Evolutionary conservation across 306 rosid genomes (phyloP), one percentile per base, ranked within the genome.

Genomic region (Cucumis hystrix): DNA sequence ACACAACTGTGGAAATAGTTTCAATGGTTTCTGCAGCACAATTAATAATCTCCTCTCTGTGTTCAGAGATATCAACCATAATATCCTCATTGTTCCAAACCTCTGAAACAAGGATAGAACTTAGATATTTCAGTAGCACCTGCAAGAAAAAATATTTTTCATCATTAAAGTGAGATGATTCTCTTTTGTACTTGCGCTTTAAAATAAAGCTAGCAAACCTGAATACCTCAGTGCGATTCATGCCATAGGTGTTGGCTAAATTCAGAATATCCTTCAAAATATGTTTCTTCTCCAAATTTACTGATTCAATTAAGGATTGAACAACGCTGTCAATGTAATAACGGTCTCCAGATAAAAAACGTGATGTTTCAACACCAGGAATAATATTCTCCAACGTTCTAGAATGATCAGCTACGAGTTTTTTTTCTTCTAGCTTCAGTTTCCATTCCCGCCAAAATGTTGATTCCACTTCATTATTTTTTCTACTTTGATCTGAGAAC

Each of bases 391-490:
- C 96, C 75, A 96, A 78, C 25, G 87, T 88, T 80, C 98, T 89
- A 73, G 97, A 91, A 52, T 82, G 87, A 83, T 96, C 99, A 37
- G 99, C 85, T 47, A 87, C 85, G 62, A 85, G 89, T 84, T 91
- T 92, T 81, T 91, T 93, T 84, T 92, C 93, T 76, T 96, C 98
- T 81, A 92, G 83, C 85, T 96, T 96, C 82, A 82, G 66, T 83
- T 96, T 96, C 99, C 99, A 95, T 80, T 90, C 97, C 80, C 92
- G 90, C 99, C 99, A 96, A 87, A 96, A 96, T 72, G 97, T 84
- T 72, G 99, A 89, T 78, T 92, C 97, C 69, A 77, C 97, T 84
- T 85, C 82, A 83, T 88, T 96, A 83, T 86, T 87, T 84, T 88
- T 89, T 81, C 82, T 85, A 52, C 87, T 76, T 81, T 91, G 97